phyloP scores from a whole-genome alignment of 805 yeast species.

The Wickerhamiella shivajii region DNA sequence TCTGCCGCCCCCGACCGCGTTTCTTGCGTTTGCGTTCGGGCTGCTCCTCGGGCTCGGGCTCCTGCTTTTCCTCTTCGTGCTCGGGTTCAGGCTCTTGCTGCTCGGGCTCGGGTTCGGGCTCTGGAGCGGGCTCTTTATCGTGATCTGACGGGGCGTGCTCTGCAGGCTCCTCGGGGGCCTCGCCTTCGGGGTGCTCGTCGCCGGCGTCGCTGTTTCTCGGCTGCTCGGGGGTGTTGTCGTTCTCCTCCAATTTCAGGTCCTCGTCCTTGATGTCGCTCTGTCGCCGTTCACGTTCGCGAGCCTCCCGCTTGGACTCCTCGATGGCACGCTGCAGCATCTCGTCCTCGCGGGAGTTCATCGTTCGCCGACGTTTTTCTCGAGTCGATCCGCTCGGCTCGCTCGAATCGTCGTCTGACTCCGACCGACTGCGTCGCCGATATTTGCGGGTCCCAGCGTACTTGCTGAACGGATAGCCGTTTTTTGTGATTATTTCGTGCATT shows the following conservation, averaged over 20 bases:
- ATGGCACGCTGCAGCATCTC: conserved; percentile 29
- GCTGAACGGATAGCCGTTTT: conserved; percentile 33
- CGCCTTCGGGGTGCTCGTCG: conserved; percentile 16
- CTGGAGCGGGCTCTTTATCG: background rate
- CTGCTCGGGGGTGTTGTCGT: no score
- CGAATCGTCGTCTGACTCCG: conserved; percentile 1
- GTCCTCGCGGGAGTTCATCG: conserved; percentile 25
- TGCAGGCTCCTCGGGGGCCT: background rate
- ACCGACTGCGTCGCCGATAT: background rate
- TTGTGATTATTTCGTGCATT: conserved; percentile 38
- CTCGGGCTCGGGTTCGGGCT: conserved; percentile 1
- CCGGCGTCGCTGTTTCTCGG: conserved; percentile 20
- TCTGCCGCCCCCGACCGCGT: conserved; percentile 3
- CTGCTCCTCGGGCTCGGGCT: conserved; percentile 1
- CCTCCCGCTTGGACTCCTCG: conserved; percentile 27
- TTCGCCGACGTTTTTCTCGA: conserved; percentile 17
- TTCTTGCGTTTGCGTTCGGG: conserved; percentile 1
- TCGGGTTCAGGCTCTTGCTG: background rate
- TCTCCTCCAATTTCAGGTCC: no score
- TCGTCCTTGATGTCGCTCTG: background rate
- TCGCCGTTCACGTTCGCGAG: conserved; percentile 11
- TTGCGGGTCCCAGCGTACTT: conserved; percentile 22
- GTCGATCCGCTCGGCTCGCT: background rate
- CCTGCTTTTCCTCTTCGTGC: conserved; percentile 1
- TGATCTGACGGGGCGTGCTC: background rate